Evolutionary conservation across 2,329 filamentous ascomycete species (phyloP), one percentile per base, ranked within the genome.

Genomic region (Ceratocystis destructans): DNA sequence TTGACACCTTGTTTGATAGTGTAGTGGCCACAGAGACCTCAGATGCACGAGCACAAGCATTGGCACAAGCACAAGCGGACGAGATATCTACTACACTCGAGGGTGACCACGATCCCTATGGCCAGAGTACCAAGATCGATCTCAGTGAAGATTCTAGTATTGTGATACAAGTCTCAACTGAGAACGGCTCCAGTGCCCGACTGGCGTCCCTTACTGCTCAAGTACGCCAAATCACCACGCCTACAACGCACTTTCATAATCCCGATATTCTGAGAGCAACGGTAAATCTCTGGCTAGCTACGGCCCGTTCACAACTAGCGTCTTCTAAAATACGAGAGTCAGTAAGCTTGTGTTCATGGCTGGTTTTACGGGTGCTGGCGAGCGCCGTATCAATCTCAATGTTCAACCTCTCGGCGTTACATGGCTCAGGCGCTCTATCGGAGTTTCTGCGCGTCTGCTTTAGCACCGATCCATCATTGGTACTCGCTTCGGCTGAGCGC

Each of bases 381-480:
- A 79, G 80, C 45, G 77, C 87, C 64, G 79, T 83, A 41, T 78
- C 78, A 0, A 79, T 81, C 25, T 90, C 87, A 2, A 83, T 83
- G 65, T 84, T 83, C 73, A 93, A 92, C 73, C 78, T 88, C 44
- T 80, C 84, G 63, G 83, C 83, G 61, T 77, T 92, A n/a, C 88
- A 93, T 74, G 81, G 82, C 46, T 88, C 87, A 3, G 86, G 87
- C 12, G 83, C 89, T 28, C 75, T 90, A 45, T 87, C 86, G 1
- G 82, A 83, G 8, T 82, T 90, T 59, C 76, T 91, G 7, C 80
- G 80, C 10, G 75, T 87, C 28, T 79, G 84, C 64, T 89, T 90
- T 70, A 76, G 77, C 20, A 69, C 74, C 3, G 77, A 79, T 62
- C 25, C 20, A 2, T 41, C n/a, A 10, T 17, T 31, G n/a, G n/a